Evolutionary conservation across 1,284 basidiomycete species (phyloP).

Genomic region (Retiboletus fuscus): DNA sequence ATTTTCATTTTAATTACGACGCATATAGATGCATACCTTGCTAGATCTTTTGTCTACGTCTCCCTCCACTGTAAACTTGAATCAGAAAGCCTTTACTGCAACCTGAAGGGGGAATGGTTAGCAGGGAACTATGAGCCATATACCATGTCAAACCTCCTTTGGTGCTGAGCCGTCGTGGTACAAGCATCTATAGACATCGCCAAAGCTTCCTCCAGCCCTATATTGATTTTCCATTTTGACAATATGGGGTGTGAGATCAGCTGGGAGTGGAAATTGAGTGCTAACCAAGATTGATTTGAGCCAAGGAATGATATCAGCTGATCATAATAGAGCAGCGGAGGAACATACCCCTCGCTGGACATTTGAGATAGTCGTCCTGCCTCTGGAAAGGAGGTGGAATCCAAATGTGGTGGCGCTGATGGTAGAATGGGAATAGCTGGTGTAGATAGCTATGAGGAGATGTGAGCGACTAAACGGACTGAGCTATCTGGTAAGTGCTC

Average conservation of each 20-base stretch:
- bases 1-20: no score
- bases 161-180: neutral
- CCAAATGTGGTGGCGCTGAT: no score
- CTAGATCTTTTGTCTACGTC: neutral
- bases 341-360: no score
- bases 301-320: no score
- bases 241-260: constrained; percentile 29
- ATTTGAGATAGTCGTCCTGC: no score
- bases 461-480: no score
- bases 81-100: constrained; percentile 33
- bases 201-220: constrained; percentile 25
- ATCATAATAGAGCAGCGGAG: no score
- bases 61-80: constrained; percentile 10
- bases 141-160: constrained; percentile 21
- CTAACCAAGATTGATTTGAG: constrained; percentile 4
- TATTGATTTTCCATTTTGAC: constrained; percentile 4
- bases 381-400: no score
- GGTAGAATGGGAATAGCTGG: no score
- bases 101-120: constrained; percentile 25
- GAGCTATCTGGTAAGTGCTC: no score
- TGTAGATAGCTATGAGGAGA: no score
- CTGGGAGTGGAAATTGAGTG: neutral
- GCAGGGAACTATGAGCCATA: neutral
- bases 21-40: no score
- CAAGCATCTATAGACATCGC: constrained; percentile 33